These are phyloP conservation scores for Colletotrichum limetticola DNA, from an alignment of 2,329 filamentous ascomycete genomes.

Conservation along the genomic window DNA sequence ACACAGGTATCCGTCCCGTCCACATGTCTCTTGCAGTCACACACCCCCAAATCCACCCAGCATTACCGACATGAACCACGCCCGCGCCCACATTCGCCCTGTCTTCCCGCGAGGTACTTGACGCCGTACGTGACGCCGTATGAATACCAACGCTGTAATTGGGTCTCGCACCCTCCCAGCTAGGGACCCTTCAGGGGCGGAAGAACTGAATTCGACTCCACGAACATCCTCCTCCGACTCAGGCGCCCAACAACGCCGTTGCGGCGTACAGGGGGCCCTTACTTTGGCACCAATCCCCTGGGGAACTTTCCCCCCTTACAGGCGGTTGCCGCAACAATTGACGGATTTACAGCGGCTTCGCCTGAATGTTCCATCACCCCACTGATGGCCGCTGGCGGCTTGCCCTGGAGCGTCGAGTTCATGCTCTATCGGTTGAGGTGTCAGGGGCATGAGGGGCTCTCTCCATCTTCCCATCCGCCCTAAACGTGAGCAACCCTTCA, in stretches of 20 bases:
- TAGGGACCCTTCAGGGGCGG: not conserved
- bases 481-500: not conserved
- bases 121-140: not conserved
- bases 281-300: constrained; percentile 18
- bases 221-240: not conserved
- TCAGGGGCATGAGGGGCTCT: not conserved
- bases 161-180: not conserved
- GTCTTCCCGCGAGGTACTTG: not conserved
- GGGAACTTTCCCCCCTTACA: constrained; percentile 20
- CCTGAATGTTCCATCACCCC: not conserved
- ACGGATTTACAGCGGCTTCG: not conserved
- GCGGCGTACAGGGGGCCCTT: constrained; percentile 19
- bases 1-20: not conserved
- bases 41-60: constrained; percentile 10
- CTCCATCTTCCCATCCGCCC: not conserved
- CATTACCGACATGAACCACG: constrained; percentile 33
- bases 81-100: constrained; percentile 6
- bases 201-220: not conserved
- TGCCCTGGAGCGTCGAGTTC: not conserved
- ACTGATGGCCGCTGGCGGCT: not conserved
- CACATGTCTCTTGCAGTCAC: not conserved
- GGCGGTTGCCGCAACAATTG: constrained; percentile 30
- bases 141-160: constrained; percentile 21
- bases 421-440: constrained; percentile 25
- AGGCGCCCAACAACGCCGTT: constrained; percentile 11